Base-by-base conservation (phyloP, 495 filamentous ascomycete genomes). In the Tuber aestivum region DNA sequence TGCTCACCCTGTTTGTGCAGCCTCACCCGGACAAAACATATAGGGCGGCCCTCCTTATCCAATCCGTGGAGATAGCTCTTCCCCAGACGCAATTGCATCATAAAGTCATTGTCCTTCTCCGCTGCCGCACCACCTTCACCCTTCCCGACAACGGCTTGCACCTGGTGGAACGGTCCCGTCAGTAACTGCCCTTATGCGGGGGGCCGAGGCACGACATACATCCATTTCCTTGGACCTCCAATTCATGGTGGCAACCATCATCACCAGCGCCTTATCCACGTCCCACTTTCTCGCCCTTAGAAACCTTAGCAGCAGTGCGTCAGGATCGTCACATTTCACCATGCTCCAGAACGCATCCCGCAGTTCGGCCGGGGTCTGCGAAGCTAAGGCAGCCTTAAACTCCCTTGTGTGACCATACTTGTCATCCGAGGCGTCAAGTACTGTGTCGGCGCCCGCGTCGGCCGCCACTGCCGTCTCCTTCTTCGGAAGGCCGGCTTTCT, bases 221-320 rank as follows among this genome's bases (percentile, higher is more conserved):
- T 93, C 90, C 83, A 94, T 90, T 75, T 96, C 94, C 75, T 87
- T 85, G 71, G 89, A 82, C 76, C 95, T 89, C 95, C 95, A 99
- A 83, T 92, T 91, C 88, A 98, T 94, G 5, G 95, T 97, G 8
- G 93, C 92, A 48, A 99, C 88, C 83, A 97, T 83, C 95, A 99
- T 99, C 76, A 97, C 88, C 21, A 99, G 86, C 27, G 95, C 95
- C 80, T 92, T 93, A 70, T 97, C 92, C 41, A 97, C 89, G 82
- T 99, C 92, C 95, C 95, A 99, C 84, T 98, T 99, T 48, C 95
- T 88, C 14, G 95, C 95, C 61, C 95, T 89, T 74, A 99, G 86
- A 85, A 97, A 99, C 41, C 95, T 90, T 72, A 99, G 86, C 20
- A 97, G 86, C 40, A 99, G 87, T 12, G 89, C 91, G 83, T 99